A percentile compares a stretch with the other conserved stretches of the same genome.
Conservation (phyloP, 2,329 filamentous ascomycete species). For the Colletotrichum sp. region DNA sequence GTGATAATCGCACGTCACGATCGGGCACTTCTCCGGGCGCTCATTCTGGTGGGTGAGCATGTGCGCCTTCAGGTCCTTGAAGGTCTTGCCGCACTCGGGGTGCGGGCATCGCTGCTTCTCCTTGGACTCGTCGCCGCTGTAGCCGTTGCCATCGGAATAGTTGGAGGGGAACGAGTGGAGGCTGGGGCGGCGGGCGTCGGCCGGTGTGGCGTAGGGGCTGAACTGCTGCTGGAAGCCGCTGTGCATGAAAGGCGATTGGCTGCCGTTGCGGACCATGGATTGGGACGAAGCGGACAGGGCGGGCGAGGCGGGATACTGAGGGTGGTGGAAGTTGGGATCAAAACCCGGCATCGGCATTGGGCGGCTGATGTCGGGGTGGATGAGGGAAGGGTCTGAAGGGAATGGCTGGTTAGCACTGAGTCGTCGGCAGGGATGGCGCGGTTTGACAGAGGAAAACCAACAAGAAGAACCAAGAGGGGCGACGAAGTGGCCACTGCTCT, state of each 20-base stretch:
- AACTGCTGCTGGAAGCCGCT: conserved; percentile 58
- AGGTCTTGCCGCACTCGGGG: conserved; percentile 81
- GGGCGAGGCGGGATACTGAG: conserved; percentile 64
- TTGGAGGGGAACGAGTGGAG: conserved; percentile 70
- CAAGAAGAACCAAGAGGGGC: conserved; percentile 56
- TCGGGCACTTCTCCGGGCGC: conserved; percentile 92
- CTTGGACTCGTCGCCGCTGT: conserved; percentile 67
- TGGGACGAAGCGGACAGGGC: conserved; percentile 63
- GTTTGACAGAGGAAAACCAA: conserved; percentile 50
- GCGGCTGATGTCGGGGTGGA: conserved; percentile 59
- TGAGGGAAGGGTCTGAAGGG: conserved; percentile 58
- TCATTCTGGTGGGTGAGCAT: conserved; percentile 94
- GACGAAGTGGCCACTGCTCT: conserved; percentile 57
- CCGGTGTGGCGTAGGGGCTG: conserved; percentile 56
- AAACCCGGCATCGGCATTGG: conserved; percentile 55
- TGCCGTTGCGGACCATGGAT: conserved; percentile 55
- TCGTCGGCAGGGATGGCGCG: conserved; percentile 15
- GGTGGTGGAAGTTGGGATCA: conserved; percentile 53
- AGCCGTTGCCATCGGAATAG: conserved; percentile 59
- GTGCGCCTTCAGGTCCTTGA: conserved; percentile 92
- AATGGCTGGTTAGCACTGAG: conserved; percentile 39
- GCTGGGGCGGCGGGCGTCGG: conserved; percentile 66
- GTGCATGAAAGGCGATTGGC: conserved; percentile 71
- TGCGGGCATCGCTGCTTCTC: conserved; percentile 79
- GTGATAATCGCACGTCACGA: conserved; percentile 90